A percentile compares a stretch with the other conserved stretches of the same genome.
phyloP scores from a whole-genome alignment of 1,284 basidiomycete genomes.

The Afroboletus lepidellus region DNA sequence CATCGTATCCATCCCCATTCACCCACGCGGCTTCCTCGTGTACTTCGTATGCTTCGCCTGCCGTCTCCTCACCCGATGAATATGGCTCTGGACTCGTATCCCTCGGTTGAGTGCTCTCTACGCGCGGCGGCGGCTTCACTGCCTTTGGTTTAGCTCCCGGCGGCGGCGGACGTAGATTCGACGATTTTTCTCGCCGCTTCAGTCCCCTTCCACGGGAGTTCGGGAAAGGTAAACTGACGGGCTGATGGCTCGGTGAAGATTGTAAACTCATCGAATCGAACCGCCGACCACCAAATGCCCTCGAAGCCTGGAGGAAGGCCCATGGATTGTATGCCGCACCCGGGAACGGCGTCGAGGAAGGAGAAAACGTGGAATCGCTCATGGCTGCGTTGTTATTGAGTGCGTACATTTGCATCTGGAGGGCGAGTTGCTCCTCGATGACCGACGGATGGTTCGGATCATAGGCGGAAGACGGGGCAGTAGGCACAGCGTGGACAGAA shows the following conservation, averaged over 20 bases:
- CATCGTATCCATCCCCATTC: conserved; percentile 39
- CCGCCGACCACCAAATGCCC: conserved; percentile 39
- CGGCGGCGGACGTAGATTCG: conserved; percentile 35
- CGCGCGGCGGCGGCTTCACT: conserved; percentile 62
- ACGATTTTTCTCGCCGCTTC: conserved; percentile 38
- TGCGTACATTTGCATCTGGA: conserved; percentile 75
- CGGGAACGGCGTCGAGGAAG: conserved; percentile 67
- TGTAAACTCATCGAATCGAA: conserved; percentile 55
- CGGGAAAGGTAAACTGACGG: conserved; percentile 54
- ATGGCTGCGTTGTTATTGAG: conserved; percentile 63
- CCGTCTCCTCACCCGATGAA: conserved; percentile 54
- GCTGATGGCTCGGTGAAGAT: conserved; percentile 75
- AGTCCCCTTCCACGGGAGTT: conserved; percentile 35
- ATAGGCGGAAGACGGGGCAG: conserved; percentile 45
- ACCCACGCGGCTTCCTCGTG: conserved; percentile 40
- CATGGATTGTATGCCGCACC: conserved; percentile 60
- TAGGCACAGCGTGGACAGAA: conserved; percentile 35
- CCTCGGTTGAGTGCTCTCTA: conserved; percentile 76
- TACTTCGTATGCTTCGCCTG: conserved; percentile 48
- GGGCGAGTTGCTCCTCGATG: conserved; percentile 64
- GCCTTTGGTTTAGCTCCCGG: conserved; percentile 30
- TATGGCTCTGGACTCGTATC: conserved; percentile 75
- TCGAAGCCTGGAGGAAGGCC: conserved; percentile 57
- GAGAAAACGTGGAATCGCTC: conserved; percentile 71
- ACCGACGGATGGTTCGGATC: conserved; percentile 50